Conservation (phyloP, 129 eudicot species). For the Flaveria bidentis region DNA sequence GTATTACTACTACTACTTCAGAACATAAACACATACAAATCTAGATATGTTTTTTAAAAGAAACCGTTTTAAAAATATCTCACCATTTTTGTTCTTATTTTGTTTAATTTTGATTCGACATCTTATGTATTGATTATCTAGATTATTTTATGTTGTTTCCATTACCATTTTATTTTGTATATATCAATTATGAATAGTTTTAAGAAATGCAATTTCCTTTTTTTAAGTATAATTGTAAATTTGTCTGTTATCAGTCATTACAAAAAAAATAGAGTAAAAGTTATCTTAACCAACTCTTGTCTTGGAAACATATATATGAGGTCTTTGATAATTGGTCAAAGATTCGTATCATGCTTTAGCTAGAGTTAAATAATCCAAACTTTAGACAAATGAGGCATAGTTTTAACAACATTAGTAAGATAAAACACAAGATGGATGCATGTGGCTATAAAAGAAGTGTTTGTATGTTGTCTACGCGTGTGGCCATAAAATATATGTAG, state of each 20-base stretch:
- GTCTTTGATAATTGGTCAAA: not conserved
- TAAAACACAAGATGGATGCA: not conserved
- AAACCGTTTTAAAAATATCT: too few species aligned
- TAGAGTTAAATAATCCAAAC: not conserved
- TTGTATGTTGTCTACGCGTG: not conserved
- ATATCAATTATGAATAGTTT: not conserved
- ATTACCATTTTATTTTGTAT: too few species aligned
- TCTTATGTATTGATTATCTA: too few species aligned
- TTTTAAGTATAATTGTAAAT: too few species aligned
- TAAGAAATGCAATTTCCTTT: not conserved
- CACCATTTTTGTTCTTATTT: too few species aligned
- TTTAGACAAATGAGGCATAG: not conserved
- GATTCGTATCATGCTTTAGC: not conserved
- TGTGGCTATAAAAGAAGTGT: slow-evolving; percentile 5
- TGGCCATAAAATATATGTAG: not conserved
- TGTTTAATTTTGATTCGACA: too few species aligned
- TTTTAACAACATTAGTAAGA: not conserved
- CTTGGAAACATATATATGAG: not conserved
- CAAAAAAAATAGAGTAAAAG: not conserved
- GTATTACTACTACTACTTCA: too few species aligned
- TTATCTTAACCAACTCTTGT: not conserved
- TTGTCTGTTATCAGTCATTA: not conserved
- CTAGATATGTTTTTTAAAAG: too few species aligned
- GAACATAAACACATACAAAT: too few species aligned
- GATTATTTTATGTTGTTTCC: too few species aligned